phyloP scores from a whole-genome alignment of 371 early-diverging fungal species.

The Rhizopus delemar region DNA sequence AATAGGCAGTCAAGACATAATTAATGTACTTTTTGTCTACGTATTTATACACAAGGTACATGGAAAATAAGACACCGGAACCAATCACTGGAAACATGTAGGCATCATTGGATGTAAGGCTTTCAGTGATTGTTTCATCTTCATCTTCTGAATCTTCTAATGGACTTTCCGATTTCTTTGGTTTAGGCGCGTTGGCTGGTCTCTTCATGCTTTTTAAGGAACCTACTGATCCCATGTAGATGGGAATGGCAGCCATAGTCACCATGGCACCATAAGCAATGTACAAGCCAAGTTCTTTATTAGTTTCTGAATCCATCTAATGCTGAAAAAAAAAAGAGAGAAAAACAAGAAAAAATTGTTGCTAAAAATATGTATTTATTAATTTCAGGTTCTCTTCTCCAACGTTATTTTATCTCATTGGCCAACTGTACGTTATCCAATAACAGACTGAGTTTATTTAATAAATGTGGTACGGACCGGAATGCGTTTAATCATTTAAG shows the following conservation, averaged over 20 bases:
- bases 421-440: background rate
- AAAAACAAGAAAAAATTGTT: slow-evolving; percentile 6
- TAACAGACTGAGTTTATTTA: background rate
- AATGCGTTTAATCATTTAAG: too few relatives aligned
- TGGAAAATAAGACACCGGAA: slow-evolving; percentile 77
- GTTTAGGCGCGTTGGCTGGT: slow-evolving; percentile 47
- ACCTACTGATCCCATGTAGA: slow-evolving; percentile 83
- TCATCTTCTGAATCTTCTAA: slow-evolving; percentile 54
- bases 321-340: slow-evolving; percentile 3
- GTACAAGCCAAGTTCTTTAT: slow-evolving; percentile 48
- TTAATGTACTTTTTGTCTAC: slow-evolving; percentile 86
- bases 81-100: slow-evolving; percentile 93
- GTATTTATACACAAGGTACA: slow-evolving; percentile 86
- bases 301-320: slow-evolving; percentile 16
- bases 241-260: slow-evolving; percentile 86
- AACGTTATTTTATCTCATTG: slow-evolving; percentile 2
- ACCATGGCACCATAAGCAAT: slow-evolving; percentile 88
- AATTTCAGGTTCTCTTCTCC: background rate
- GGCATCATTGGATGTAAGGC: slow-evolving; percentile 86
- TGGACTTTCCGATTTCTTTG: slow-evolving; percentile 31
- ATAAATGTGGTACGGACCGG: too few relatives aligned
- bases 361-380: background rate
- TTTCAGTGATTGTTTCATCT: slow-evolving; percentile 71
- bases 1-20: slow-evolving; percentile 83
- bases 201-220: slow-evolving; percentile 76